These are phyloP conservation scores for Brassica juncea DNA, from an alignment of 345 rosid genomes.

Conservation along the genomic window DNA sequence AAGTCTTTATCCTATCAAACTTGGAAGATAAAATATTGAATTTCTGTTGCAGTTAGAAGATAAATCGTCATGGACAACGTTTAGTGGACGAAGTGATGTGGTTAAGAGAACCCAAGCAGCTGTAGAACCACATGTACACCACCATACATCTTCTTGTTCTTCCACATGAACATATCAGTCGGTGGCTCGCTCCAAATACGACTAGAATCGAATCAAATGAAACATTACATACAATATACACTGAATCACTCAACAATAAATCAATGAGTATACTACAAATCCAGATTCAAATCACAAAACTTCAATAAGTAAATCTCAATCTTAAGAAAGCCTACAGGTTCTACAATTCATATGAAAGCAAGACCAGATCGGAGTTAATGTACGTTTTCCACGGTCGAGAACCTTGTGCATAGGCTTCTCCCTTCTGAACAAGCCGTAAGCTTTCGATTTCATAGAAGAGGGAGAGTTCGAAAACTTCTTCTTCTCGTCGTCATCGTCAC, in stretches of 20 bases:
- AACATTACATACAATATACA: neutral
- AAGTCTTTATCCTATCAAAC: too few relatives aligned
- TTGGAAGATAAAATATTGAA: too few relatives aligned
- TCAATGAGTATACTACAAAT: neutral
- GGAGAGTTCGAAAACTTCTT: too few relatives aligned
- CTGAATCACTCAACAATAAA: too few relatives aligned
- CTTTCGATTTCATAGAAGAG: constrained; percentile 32
- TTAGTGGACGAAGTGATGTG: too few relatives aligned
- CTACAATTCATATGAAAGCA: neutral
- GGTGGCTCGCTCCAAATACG: constrained; percentile 37
- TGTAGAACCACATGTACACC: constrained; percentile 78
- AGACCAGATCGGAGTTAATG: constrained; percentile 30
- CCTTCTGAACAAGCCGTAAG: constrained; percentile 73
- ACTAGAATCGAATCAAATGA: neutral
- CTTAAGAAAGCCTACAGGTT: too few relatives aligned
- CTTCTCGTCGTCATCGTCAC: too few relatives aligned
- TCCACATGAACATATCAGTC: constrained; percentile 91
- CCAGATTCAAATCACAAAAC: neutral
- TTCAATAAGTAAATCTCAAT: too few relatives aligned
- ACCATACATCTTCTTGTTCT: constrained; percentile 86
- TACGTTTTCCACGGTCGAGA: constrained; percentile 43
- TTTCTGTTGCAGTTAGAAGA: too few relatives aligned
- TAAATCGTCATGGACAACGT: too few relatives aligned
- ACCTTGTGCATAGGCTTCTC: constrained; percentile 45
- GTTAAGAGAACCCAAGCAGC: constrained; percentile 66